A percentile compares a stretch with the other conserved stretches of the same genome.
Conservation (phyloP, 2,329 filamentous ascomycete species). For the Raffaelea arxii region DNA sequence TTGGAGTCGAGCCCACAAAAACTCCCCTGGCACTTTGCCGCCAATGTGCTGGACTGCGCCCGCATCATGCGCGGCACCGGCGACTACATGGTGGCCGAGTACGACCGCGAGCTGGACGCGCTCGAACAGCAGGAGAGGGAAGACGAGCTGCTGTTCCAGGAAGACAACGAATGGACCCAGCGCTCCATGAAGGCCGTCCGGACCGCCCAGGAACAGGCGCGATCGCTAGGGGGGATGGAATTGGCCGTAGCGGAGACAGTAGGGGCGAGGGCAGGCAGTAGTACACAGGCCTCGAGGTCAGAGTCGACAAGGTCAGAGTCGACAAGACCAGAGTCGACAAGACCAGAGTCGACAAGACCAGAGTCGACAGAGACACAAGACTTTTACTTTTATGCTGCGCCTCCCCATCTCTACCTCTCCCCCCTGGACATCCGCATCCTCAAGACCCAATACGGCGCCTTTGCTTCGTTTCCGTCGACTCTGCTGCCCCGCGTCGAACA, state of each 20-base stretch:
- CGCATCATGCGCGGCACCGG: conserved; percentile 90
- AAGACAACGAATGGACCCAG: conserved; percentile 86
- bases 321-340: too few relatives aligned
- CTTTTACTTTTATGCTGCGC: conserved; percentile 82
- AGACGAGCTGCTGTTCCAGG: conserved; percentile 83
- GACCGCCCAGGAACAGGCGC: conserved; percentile 65
- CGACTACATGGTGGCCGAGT: conserved; percentile 77
- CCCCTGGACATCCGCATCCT: conserved; percentile 87
- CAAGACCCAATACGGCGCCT: conserved; percentile 79
- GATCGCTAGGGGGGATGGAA: conserved; percentile 29
- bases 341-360: too few relatives aligned
- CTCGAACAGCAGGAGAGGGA: conserved; percentile 71
- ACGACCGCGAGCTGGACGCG: conserved; percentile 66
- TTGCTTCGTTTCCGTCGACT: conserved; percentile 72
- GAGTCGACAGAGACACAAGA: conserved; percentile 26
- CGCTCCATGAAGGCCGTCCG: conserved; percentile 69
- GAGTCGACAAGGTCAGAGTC: neutral
- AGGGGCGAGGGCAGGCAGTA: conserved; percentile 4
- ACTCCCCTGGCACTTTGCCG: conserved; percentile 93
- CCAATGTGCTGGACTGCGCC: conserved; percentile 89
- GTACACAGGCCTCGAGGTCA: neutral
- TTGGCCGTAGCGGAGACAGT: conserved; percentile 15
- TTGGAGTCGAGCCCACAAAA: conserved; percentile 34
- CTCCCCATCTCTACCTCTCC: conserved; percentile 82
- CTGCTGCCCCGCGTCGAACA: conserved; percentile 82